Evolutionary conservation across 257 asterid genomes (phyloP).

Genomic region (Ilex aquifolium): DNA sequence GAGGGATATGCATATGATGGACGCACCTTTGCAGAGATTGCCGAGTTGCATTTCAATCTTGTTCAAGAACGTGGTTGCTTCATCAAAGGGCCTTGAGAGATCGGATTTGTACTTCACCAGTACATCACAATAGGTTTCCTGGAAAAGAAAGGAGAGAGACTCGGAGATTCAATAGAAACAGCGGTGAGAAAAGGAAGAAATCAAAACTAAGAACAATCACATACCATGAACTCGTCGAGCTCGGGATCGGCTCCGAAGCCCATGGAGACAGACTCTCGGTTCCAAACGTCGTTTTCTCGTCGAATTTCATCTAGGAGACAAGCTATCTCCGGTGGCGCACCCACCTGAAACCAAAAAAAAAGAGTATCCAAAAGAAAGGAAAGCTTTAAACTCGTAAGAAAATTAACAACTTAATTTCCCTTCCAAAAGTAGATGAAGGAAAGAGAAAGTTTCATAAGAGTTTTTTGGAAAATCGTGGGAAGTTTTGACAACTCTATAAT

Average conservation of each 20-base stretch:
- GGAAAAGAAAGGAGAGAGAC: neutral
- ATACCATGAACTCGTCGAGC: constrained; percentile 50
- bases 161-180: neutral
- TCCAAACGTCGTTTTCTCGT: constrained; percentile 22
- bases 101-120: constrained; percentile 69
- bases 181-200: neutral
- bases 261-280: constrained; percentile 14
- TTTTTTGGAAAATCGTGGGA: no score
- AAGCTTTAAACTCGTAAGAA: neutral
- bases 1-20: neutral
- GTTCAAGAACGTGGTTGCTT: constrained; percentile 76
- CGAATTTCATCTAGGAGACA: constrained; percentile 34
- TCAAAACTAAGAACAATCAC: neutral
- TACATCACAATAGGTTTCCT: constrained; percentile 71
- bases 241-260: constrained; percentile 44
- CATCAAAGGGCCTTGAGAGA: constrained; percentile 73
- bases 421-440: no score
- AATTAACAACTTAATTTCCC: neutral
- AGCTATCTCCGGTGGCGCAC: constrained; percentile 45
- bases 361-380: neutral
- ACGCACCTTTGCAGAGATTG: constrained; percentile 57
- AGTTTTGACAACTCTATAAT: no score
- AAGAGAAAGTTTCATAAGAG: no score
- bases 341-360: constrained; percentile 22
- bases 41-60: constrained; percentile 56